phyloP scores from a whole-genome alignment of 257 asterid genomes.

The Ajuga chamaepitys region DNA sequence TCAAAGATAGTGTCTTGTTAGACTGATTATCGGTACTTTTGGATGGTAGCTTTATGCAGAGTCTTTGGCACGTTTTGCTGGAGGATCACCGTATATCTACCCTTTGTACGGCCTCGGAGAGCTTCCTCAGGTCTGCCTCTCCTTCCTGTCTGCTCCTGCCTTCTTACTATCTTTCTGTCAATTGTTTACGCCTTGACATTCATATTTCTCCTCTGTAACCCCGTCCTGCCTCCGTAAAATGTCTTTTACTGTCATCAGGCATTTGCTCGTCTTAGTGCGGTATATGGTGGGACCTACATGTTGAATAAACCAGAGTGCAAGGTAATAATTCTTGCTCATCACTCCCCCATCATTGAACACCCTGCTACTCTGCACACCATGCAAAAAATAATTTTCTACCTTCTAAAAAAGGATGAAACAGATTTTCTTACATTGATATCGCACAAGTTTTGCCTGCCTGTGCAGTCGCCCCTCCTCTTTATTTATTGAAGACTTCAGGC shows the following conservation, averaged over 20 bases:
- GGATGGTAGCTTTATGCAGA: slow-evolving; percentile 74
- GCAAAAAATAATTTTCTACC: neutral
- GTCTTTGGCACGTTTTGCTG: slow-evolving; percentile 88
- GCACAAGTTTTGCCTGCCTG: neutral
- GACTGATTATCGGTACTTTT: slow-evolving; percentile 11
- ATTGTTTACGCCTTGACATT: neutral
- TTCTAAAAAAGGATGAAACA: neutral
- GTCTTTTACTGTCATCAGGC: slow-evolving; percentile 42
- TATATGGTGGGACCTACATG: slow-evolving; percentile 99
- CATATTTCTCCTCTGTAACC: neutral
- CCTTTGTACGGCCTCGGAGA: slow-evolving; percentile 96
- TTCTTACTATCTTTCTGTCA: neutral
- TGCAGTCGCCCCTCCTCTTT: neutral
- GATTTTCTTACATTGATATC: neutral
- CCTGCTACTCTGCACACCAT: neutral
- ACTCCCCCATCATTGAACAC: neutral
- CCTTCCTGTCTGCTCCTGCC: neutral
- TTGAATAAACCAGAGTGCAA: slow-evolving; percentile 91
- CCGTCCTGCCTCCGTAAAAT: neutral
- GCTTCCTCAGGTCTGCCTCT: slow-evolving; percentile 80
- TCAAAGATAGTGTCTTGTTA: slow-evolving; percentile 4
- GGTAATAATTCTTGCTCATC: slow-evolving; percentile 31
- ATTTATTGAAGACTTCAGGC: neutral
- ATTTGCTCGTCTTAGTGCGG: slow-evolving; percentile 98
- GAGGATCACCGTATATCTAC: slow-evolving; percentile 96